Base-by-base conservation (phyloP, 1,284 basidiomycete species). In the Puccinia coronata region DNA sequence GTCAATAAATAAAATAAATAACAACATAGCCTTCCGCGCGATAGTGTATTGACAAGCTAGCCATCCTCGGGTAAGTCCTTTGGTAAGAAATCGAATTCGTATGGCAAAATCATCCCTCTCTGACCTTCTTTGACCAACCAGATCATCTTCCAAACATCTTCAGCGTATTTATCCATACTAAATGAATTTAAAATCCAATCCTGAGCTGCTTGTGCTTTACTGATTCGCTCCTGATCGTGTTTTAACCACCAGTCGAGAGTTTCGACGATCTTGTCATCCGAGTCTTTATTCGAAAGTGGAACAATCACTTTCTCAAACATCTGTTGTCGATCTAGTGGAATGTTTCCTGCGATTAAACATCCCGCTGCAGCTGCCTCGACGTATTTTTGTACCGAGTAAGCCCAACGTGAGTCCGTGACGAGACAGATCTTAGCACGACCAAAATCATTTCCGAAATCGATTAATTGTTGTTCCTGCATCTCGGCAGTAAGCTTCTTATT, bases 301-400 rank as follows among this genome's bases (percentile, higher is more conserved):
- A 80, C 78, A 28, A 80, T 80, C 6, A 59, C 78, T 36, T 72
- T 61, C 28, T 61, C 31, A 25, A 80, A 80, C 55, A 39, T 36
- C 9, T 12, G 11, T 49, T 71, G 69, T 36, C 78, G 67, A 80
- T 80, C 78, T 57, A 63, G 43, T 41, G 78, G 78, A n/a, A 80
- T 51, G 49, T 80, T 80, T 61, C 78, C 78, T 25, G 69, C 69
- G 34, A 80, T 80, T 20, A 80, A 63, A 43, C 78, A 80, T 63
- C 78, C 78, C 16, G 78, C 78, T 34, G 78, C 78, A 41, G 78
- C 78, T 20, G 78, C 78, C 31, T 80, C 78, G 34, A 80, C 78
- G 31, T 80, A 80, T 63, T 80, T 80, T 70, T 80, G 78, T 49
- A 80, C 78, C 23, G 78, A 80, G 34, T 80, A 80, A 59, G 67